Evolutionary conservation across 768 basidiomycete genomes (phyloP), one percentile per base, ranked within the genome.

Genomic region (Lactarius indigo): DNA sequence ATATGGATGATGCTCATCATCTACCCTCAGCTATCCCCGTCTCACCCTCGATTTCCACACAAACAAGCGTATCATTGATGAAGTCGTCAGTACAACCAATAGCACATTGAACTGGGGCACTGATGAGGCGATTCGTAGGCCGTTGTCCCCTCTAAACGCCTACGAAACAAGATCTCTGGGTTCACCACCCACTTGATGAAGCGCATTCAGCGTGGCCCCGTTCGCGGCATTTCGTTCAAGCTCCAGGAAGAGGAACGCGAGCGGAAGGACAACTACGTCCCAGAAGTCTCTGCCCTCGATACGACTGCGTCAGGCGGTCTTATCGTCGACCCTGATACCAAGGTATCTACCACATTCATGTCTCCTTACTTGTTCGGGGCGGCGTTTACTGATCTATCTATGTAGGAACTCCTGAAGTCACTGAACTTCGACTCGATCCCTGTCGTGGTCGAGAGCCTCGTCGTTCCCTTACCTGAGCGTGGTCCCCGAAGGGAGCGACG

Each of bases 181-280:
- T 99, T 98, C 88, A 99, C 97, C 67, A 99, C 97, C 74, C 97
- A 99, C 78, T 84, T 99, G 79, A 99, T 99, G 97, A 98, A 95
- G 87, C 95, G 97, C 76, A 99, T 99, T 75, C 94, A 97, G 80
- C 88, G 88, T 67, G 97, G 97, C 3, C 97, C 97, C 74, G 97
- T 99, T 70, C 94, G 95, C 71, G 97, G 97, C 74, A 99, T 99
- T 79, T 98, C 97, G 64, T 99, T 98, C 94, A 97, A 98, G 81
- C 91, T 99, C 73, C 97, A 99, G 79, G 97, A 98, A 77, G 97
- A 99, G 81, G 97, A 99, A 82, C 87, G 97, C 69, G 97, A 99
- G 81, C 83, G 96, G 75, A 98, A 98, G 86, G 97, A 99, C 79
- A 96, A 98, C 85, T 98, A 93, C 79, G 96, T 98, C 62, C 97